A percentile compares a stretch with the other conserved stretches of the same genome.
phyloP scores from a whole-genome alignment of 129 eudicot genomes.

The Deinandra increscens region DNA sequence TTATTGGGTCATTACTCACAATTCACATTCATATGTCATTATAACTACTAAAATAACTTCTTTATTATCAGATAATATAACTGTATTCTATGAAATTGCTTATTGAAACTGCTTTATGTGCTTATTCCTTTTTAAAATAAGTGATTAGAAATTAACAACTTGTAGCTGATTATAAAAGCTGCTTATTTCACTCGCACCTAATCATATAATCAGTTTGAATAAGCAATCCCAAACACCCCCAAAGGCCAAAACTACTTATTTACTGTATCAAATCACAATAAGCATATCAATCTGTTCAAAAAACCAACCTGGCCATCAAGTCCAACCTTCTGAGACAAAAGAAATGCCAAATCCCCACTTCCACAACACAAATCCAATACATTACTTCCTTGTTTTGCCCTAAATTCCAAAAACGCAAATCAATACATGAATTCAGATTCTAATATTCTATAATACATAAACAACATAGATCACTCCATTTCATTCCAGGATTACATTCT shows the following conservation, averaged over 20 bases:
- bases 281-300: no score
- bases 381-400: conserved; percentile 71
- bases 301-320: conserved; percentile 63
- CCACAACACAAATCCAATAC: conserved; percentile 98
- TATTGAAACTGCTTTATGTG: neutral
- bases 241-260: neutral
- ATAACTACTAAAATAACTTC: neutral
- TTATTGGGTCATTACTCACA: conserved; percentile 1
- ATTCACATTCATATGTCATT: neutral
- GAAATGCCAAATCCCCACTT: conserved; percentile 96
- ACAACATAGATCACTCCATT: neutral
- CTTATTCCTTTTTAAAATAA: neutral
- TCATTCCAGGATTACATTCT: neutral
- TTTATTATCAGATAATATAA: neutral
- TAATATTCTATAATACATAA: neutral
- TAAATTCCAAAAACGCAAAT: conserved; percentile 25
- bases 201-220: neutral
- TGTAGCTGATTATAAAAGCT: neutral
- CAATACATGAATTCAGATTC: conserved; percentile 9
- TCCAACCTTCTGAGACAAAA: conserved; percentile 89
- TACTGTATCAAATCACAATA: neutral
- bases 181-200: neutral
- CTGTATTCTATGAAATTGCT: neutral
- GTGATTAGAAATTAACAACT: neutral
- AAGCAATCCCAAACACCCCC: neutral